Conservation (phyloP, 495 filamentous ascomycete species). For the Glutinoglossum americanum region DNA sequence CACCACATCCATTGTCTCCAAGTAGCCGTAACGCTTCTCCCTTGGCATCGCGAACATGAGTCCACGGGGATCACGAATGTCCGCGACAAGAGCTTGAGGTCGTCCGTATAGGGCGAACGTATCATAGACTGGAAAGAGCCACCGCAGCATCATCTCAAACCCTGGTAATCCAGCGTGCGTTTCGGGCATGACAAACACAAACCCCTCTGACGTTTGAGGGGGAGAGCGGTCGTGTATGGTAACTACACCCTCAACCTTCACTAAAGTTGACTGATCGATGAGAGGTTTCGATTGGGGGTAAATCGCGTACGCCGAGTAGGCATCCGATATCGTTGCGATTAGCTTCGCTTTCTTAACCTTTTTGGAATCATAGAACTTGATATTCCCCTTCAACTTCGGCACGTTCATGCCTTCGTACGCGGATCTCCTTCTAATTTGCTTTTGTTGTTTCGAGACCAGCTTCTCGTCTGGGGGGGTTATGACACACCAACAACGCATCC, state of each 20-base stretch:
- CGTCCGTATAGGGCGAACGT: conserved; percentile 84
- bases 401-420: conserved; percentile 45
- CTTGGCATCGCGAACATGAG: conserved; percentile 98
- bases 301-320: conserved; percentile 81
- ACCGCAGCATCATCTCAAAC: conserved; percentile 93
- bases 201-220: conserved; percentile 62
- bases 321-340: conserved; percentile 77
- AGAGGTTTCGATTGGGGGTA: conserved; percentile 86
- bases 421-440: conserved; percentile 63
- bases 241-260: conserved; percentile 85
- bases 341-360: conserved; percentile 81
- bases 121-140: conserved; percentile 85
- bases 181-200: conserved; percentile 97
- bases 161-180: conserved; percentile 73
- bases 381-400: conserved; percentile 55
- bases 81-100: conserved; percentile 67
- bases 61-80: conserved; percentile 63
- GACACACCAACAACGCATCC: conserved; percentile 92
- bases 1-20: conserved; percentile 72
- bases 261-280: conserved; percentile 80
- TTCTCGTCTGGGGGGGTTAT: conserved; percentile 85
- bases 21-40: conserved; percentile 69
- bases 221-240: conserved; percentile 43
- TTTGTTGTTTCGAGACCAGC: conserved; percentile 61
- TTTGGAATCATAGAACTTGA: conserved; percentile 89